phyloP scores from a whole-genome alignment of 202 grass and related monocot species.

The Tripidium arundinaceum region DNA sequence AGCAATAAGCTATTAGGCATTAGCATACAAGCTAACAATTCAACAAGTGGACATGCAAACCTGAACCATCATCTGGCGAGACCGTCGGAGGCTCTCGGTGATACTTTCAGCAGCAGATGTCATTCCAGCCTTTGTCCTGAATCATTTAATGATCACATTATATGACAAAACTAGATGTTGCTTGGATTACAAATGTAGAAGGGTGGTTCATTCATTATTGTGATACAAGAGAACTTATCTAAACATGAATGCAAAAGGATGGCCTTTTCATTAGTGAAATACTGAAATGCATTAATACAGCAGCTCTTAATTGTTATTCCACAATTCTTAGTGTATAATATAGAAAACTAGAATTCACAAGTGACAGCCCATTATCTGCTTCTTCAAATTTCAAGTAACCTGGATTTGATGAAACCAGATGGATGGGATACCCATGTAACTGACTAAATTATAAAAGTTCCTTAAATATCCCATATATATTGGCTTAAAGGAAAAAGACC shows the following conservation, averaged over 20 bases:
- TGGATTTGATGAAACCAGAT: too few relatives aligned
- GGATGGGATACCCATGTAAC: background rate
- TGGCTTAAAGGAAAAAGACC: slow-evolving; percentile 1
- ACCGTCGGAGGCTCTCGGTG: slow-evolving; percentile 81
- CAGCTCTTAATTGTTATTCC: background rate
- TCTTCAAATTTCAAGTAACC: background rate
- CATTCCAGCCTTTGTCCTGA: slow-evolving; percentile 85
- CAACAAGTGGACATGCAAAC: slow-evolving; percentile 31
- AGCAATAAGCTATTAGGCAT: too few relatives aligned
- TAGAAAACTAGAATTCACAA: slow-evolving; percentile 1
- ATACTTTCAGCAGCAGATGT: slow-evolving; percentile 89
- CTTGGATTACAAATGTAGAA: background rate
- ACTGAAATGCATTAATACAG: background rate
- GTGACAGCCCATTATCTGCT: background rate
- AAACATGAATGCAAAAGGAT: background rate
- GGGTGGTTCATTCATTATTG: background rate
- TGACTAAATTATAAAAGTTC: background rate
- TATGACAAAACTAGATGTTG: background rate
- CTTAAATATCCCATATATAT: background rate
- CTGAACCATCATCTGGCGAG: slow-evolving; percentile 93
- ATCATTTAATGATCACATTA: background rate
- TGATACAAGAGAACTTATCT: background rate
- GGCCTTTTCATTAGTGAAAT: background rate
- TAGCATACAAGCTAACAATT: slow-evolving; percentile 1
- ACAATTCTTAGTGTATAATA: slow-evolving; percentile 1